Evolutionary conservation across 106 monocot species (phyloP), one percentile per base, ranked within the genome.

Genomic region (Vanilla planifolia): DNA sequence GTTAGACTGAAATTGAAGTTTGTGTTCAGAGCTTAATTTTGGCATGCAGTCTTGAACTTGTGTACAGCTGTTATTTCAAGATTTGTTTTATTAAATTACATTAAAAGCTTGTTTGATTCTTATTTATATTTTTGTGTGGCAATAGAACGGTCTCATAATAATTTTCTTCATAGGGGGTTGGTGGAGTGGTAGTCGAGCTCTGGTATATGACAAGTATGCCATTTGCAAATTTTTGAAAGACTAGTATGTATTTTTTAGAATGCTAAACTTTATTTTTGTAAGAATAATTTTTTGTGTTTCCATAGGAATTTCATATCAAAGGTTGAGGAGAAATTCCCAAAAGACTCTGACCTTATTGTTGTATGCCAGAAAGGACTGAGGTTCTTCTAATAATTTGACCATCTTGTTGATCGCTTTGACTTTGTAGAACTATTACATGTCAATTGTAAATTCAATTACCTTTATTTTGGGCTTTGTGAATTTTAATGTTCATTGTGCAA

Each of bases 361-460:
- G 80, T 82, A 11, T 95, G 94, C 46, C 94, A 95, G 57, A 95
- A 95, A 61, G 94, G 89, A 33, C 63, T 89, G 48, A 89, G 94
- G 93, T 86, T 32, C 32, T n/a, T n/a, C n/a, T n/a, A n/a, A n/a
- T n/a, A n/a, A n/a, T n/a, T n/a, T n/a, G n/a, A n/a, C n/a, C n/a
- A n/a, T n/a, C n/a, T n/a, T n/a, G n/a, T n/a, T n/a, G n/a, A n/a
- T n/a, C n/a, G n/a, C n/a, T n/a, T n/a, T n/a, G n/a, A n/a, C n/a
- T n/a, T n/a, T n/a, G n/a, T n/a, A n/a, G n/a, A n/a, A n/a, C n/a
- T n/a, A n/a, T n/a, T n/a, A n/a, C n/a, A n/a, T n/a, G n/a, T n/a
- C n/a, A n/a, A n/a, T n/a, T n/a, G n/a, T n/a, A n/a, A n/a, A n/a
- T n/a, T n/a, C n/a, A n/a, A n/a, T n/a, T n/a, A n/a, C n/a, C n/a